A percentile compares a stretch with the other conserved stretches of the same genome.
These are phyloP conservation scores for Teunomyces stri DNA, from an alignment of 805 yeast species.

Conservation along the genomic window DNA sequence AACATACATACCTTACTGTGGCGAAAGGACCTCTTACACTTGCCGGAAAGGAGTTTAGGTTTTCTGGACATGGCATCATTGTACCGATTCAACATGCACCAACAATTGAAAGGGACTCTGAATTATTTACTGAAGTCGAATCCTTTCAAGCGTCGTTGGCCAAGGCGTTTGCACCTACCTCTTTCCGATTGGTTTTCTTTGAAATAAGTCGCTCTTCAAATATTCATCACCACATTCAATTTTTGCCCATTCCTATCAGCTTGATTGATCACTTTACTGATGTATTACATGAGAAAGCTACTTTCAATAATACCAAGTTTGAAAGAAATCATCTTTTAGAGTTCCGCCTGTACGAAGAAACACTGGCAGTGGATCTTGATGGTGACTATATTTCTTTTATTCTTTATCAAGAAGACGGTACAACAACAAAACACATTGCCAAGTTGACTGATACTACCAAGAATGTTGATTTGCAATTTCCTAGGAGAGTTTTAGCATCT, in stretches of 20 bases:
- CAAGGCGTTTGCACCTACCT: constrained; percentile 41
- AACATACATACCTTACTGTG: constrained; percentile 61
- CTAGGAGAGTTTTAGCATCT: constrained; percentile 73
- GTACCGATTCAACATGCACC: constrained; percentile 78
- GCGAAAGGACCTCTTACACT: constrained; percentile 84
- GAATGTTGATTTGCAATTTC: constrained; percentile 74
- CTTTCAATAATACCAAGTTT: constrained; percentile 48
- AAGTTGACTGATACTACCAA: constrained; percentile 24
- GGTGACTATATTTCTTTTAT: constrained; percentile 39
- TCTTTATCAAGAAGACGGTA: constrained; percentile 19
- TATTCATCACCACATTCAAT: constrained; percentile 75
- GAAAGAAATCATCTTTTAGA: constrained; percentile 41
- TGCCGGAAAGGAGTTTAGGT: constrained; percentile 45
- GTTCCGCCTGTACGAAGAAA: constrained; percentile 33
- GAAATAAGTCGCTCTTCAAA: constrained; percentile 64
- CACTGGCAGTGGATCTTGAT: constrained; percentile 19
- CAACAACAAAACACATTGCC: constrained; percentile 17
- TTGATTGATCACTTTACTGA: constrained; percentile 42
- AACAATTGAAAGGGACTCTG: constrained; percentile 24
- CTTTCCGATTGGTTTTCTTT: constrained; percentile 56
- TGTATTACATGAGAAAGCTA: constrained; percentile 43
- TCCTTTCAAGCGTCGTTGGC: constrained; percentile 48
- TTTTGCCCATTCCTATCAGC: constrained; percentile 62
- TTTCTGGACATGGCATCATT: constrained; percentile 80
- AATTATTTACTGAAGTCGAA: constrained; percentile 39